Percentiles rank a stretch among this genome's conserved stretches.
Evolutionary conservation across 164 flowering plant species (phyloP).

Genomic region (Santalum album): DNA sequence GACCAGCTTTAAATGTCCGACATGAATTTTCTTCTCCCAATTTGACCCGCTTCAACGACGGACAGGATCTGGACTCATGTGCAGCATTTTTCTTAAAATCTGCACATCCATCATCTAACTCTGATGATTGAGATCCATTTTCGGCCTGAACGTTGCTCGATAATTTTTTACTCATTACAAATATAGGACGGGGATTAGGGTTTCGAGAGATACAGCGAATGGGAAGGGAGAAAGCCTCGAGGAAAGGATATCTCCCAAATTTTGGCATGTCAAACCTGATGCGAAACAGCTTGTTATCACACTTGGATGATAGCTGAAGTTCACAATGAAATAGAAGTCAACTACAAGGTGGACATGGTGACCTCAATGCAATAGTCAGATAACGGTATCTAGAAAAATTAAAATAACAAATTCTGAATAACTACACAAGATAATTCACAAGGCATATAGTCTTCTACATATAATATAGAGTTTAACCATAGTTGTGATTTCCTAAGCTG

Average conservation of each 20-base stretch:
- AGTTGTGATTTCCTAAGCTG: too few relatives aligned
- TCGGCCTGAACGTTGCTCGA: constrained; percentile 19
- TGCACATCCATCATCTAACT: constrained; percentile 28
- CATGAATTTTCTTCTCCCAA: constrained; percentile 38
- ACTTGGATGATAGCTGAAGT: constrained; percentile 87
- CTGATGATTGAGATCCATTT: constrained; percentile 33
- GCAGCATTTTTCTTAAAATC: constrained; percentile 25
- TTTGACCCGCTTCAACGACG: constrained; percentile 49
- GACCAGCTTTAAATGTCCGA: constrained; percentile 14
- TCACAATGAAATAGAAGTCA: constrained; percentile 1
- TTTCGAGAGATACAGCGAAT: constrained; percentile 70
- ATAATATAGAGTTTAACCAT: too few relatives aligned
- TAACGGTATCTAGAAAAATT: too few relatives aligned
- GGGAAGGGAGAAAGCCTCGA: constrained; percentile 50
- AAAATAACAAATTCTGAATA: too few relatives aligned
- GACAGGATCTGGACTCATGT: constrained; percentile 33
- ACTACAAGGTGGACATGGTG: too few relatives aligned
- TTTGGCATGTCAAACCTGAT: constrained; percentile 49
- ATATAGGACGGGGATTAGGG: constrained; percentile 29
- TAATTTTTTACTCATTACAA: constrained; percentile 34
- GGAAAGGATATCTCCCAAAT: constrained; percentile 46
- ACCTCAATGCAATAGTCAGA: background rate
- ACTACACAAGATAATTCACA: too few relatives aligned
- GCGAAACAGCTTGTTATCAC: constrained; percentile 67
- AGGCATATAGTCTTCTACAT: too few relatives aligned